Evolutionary conservation across 768 basidiomycete species (phyloP), one percentile per base, ranked within the genome.

Genomic region (Lepiota brunneoincarnata): DNA sequence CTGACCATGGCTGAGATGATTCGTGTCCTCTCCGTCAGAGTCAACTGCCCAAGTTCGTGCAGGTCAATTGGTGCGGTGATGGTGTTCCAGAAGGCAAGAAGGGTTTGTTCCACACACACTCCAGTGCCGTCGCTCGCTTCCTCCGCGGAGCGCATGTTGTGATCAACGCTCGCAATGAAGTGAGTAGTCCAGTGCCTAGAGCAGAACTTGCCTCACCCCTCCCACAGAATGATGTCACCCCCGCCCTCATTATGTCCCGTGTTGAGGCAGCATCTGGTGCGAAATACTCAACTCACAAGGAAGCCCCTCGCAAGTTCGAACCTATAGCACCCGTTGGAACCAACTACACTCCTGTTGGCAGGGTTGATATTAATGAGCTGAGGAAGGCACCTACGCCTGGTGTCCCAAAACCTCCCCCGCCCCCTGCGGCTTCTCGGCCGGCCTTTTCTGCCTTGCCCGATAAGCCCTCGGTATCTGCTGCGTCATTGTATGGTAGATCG

Each of bases 61-160:
- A 96, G 64, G 88, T 98, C 69, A 92, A 93, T 63, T 97, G 96
- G 95, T 93, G 93, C 61, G 96, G 96, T 40, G 95, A 96, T 64
- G 96, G 96, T 54, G 96, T 98, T 1, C 96, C 96, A 11, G 92
- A 86, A 67, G 77, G 78, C 17, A 88, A 91, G 70, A 98, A 98
- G 68, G 96, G 96, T 6, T 77, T 97, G 20, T 96, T 96, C 74
- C 87, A 92, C 64, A 87, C 84, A 6, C 95, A 98, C 68, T 83
- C 93, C 6, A 79, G 80, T 41, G 80, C 92, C 1, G 89, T 98
- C 7, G 79, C 86, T 38, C 82, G 75, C 53, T 95, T 88, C 68
- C 76, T 98, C 41, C 84, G 84, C 5, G 91, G 91, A 37, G 81
- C 87, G 0, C 93, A 96, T 65, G 87, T 95, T 58, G 88, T 91